Evolutionary conservation across 2,329 filamentous ascomycete species (phyloP).

Genomic region (Verticillium nubilum): DNA sequence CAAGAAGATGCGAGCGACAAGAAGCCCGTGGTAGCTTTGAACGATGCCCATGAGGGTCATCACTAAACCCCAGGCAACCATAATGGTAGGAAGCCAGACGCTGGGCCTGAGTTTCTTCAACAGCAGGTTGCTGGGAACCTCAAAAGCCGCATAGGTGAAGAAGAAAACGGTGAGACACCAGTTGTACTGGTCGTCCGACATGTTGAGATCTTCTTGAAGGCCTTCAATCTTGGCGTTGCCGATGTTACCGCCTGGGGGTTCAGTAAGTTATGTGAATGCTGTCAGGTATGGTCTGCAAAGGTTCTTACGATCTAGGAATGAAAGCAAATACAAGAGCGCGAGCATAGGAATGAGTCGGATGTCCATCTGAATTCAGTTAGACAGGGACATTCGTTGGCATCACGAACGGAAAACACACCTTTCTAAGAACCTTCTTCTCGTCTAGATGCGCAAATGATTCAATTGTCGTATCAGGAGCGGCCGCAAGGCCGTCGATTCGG

Average conservation of each 20-base stretch:
- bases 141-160: conserved; percentile 71
- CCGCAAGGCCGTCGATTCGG: conserved; percentile 1
- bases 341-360: conserved; percentile 54
- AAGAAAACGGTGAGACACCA: conserved; percentile 69
- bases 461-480: conserved; percentile 1
- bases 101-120: conserved; percentile 70
- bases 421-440: conserved; percentile 55
- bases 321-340: conserved; percentile 61
- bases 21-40: conserved; percentile 38
- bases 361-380: conserved; percentile 37
- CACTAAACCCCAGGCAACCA: conserved; percentile 53
- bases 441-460: conserved; percentile 32
- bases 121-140: conserved; percentile 71
- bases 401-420: conserved; percentile 24
- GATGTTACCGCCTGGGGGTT: conserved; percentile 47
- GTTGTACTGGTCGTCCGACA: conserved; percentile 67
- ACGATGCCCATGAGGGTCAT: conserved; percentile 52
- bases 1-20: conserved; percentile 50
- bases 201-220: conserved; percentile 44
- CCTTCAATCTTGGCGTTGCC: conserved; percentile 63
- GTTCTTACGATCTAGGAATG: conserved; percentile 55
- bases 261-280: background rate
- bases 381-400: background rate
- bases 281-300: background rate
- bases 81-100: conserved; percentile 71